Evolutionary conservation across 106 monocot species (phyloP), one percentile per base, ranked within the genome.

Genomic region (Platanthera guangdongensis): DNA sequence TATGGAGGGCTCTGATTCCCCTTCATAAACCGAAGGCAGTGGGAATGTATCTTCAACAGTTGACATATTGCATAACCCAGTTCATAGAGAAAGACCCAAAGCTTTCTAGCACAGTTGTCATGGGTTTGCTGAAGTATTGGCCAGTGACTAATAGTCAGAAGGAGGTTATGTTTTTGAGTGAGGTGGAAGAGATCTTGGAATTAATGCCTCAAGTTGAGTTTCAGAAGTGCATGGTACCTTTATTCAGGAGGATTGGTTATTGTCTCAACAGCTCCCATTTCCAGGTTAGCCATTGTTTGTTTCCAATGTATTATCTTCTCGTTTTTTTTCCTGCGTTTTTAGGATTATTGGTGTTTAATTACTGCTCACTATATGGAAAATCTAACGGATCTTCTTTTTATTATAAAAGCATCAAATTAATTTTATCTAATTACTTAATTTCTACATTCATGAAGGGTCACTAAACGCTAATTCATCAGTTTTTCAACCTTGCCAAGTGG

Each of bases 151-250:
- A 86, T 81, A 87, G 89, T 78, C 94, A 95, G 85, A 95, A 95
- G 73, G 94, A 95, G 78, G 84, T 95, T 53, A 87, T 92, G 91
- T 95, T 95, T 80, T 80, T 95, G 79, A 86, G 94, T 75, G 91
- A 95, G 82, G 53, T 95, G 75, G 94, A 95, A 82, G 94, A 95
- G 77, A 67, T 95, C 52, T 84, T 95, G 82, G 94, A 95, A 79
- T 51, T 83, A 22, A 87, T 87, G 9, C 77, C 75, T 78, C 53
- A 80, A 71, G 54, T 21, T 3, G 94, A 91, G 79, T 89, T 95
- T 75, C 91, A 95, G 69, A 91, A 89, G 68, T 82, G 88, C 51
- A 88, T 94, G 94, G 81, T 91, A 9, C 94, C 91, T 22, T 78
- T 94, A 74, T 94, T 94, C 59, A 55, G 71, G 45, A 68, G 91